Base-by-base conservation (phyloP, 2,329 filamentous ascomycete species). In the Neonectria coccinea region DNA sequence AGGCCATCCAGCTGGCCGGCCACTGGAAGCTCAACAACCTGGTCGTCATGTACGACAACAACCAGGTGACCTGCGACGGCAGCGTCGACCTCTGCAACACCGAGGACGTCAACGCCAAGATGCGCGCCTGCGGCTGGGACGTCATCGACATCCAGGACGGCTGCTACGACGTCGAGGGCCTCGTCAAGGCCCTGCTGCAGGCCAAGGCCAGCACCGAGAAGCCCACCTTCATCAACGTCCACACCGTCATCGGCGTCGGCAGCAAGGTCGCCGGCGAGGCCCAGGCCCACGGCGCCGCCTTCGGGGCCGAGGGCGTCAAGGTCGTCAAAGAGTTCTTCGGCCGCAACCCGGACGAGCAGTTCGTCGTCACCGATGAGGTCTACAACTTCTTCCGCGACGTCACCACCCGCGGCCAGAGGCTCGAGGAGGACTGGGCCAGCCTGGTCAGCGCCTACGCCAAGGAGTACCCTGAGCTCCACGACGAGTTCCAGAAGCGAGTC, bases 31-130 rank as follows among this genome's bases (percentile, higher is more conserved):
- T 89, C 10, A 83, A 85, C 75, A 89, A 89, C 72, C 76, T 89
- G 1, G 83, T 82, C 4, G 75, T 89, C 27, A 84, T 88, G 51
- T 89, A 89, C 67, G 87, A 89, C 67, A 88, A 89, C 75, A 88
- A 89, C 73, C 83, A 86, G 69, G 79, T 89, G 52, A 88, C 86
- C 5, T 88, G 86, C 69, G 86, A 88, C 62, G 86, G 87, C 1
- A 82, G 80, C 2, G 81, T 88, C 3, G 85, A 88, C 54, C 69
- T 78, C 22, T 72, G 77, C 83, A 87, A 86, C 65, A 85, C 81
- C 0, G 86, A 89, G 68, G 85, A 88, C 50, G 78, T 87, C 68
- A 87, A 88, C 60, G 75, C 79, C 7, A 89, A 88, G 75, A 88
- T 88, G 85, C 76, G 80, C 5, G 85, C 86, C 7, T 84, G 79